phyloP scores from a whole-genome alignment of 2,329 filamentous ascomycete species.

The Monascus ruber region DNA sequence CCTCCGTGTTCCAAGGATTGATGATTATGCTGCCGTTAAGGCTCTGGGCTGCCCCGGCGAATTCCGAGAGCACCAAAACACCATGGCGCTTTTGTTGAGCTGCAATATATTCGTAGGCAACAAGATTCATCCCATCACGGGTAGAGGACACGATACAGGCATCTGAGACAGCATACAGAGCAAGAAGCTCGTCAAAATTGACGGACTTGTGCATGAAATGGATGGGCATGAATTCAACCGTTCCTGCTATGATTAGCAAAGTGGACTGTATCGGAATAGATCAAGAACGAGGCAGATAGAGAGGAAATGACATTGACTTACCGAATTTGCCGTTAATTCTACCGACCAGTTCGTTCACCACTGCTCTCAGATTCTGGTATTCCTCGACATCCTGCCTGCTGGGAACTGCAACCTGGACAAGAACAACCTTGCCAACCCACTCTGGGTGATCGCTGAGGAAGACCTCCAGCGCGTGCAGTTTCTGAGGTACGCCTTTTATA shows the following conservation, averaged over 20 bases:
- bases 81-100: slow-evolving; percentile 84
- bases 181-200: slow-evolving; percentile 85
- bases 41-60: slow-evolving; percentile 88
- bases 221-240: slow-evolving; percentile 97
- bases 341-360: slow-evolving; percentile 93
- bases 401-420: slow-evolving; percentile 92
- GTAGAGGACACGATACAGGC: slow-evolving; percentile 87
- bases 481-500: slow-evolving; percentile 97
- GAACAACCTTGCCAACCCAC: slow-evolving; percentile 93
- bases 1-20: slow-evolving; percentile 98
- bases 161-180: slow-evolving; percentile 84
- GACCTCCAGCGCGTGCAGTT: slow-evolving; percentile 89
- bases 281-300: background rate
- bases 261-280: background rate
- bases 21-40: slow-evolving; percentile 88
- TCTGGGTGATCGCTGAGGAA: slow-evolving; percentile 95
- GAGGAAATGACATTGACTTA: slow-evolving; percentile 16
- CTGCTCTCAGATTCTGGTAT: slow-evolving; percentile 89
- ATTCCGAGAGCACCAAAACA: slow-evolving; percentile 90
- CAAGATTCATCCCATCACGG: slow-evolving; percentile 98
- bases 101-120: slow-evolving; percentile 96
- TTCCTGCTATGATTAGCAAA: slow-evolving; percentile 41
- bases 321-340: slow-evolving; percentile 93
- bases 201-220: slow-evolving; percentile 98
- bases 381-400: slow-evolving; percentile 94